phyloP scores from a whole-genome alignment of 1,284 basidiomycete species.

The Gomphus sp. region DNA sequence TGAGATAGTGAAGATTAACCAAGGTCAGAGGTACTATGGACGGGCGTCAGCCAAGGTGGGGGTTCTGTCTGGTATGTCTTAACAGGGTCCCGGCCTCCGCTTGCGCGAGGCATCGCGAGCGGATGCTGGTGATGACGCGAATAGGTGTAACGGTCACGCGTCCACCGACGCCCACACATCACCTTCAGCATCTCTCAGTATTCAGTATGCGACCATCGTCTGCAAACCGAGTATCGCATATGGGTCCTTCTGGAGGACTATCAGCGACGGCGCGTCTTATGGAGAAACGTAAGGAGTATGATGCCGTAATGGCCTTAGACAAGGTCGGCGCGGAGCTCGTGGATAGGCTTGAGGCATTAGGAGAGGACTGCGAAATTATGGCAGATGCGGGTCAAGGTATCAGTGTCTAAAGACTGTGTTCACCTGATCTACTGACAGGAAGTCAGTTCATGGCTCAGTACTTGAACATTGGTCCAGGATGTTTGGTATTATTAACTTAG shows the following conservation, averaged over 20 bases:
- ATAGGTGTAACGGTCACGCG: not conserved
- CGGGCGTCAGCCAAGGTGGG: constrained; percentile 59
- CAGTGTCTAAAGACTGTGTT: constrained; percentile 5
- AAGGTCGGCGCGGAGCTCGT: constrained; percentile 52
- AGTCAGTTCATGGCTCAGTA: constrained; percentile 62
- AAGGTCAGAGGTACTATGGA: constrained; percentile 57
- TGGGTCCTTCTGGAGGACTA: constrained; percentile 18
- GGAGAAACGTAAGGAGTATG: constrained; percentile 74
- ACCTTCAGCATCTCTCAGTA: not conserved
- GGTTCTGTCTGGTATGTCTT: constrained; percentile 59
- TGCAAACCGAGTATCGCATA: constrained; percentile 30
- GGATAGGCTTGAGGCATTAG: constrained; percentile 56
- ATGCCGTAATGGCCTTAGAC: constrained; percentile 65
- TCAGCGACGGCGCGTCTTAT: constrained; percentile 42
- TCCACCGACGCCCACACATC: not conserved
- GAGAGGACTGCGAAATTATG: constrained; percentile 65
- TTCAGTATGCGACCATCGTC: constrained; percentile 8
- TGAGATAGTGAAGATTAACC: constrained; percentile 29
- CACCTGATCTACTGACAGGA: not conserved
- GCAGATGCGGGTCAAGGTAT: constrained; percentile 62
- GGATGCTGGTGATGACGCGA: not conserved
- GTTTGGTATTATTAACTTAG: constrained; percentile 64
- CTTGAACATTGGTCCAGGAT: constrained; percentile 74
- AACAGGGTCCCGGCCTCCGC: constrained; percentile 22
- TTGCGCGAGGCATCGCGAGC: constrained; percentile 8